Evolutionary conservation across 306 rosid genomes (phyloP), one percentile per base, ranked within the genome.

Genomic region (Rosa multiflora): DNA sequence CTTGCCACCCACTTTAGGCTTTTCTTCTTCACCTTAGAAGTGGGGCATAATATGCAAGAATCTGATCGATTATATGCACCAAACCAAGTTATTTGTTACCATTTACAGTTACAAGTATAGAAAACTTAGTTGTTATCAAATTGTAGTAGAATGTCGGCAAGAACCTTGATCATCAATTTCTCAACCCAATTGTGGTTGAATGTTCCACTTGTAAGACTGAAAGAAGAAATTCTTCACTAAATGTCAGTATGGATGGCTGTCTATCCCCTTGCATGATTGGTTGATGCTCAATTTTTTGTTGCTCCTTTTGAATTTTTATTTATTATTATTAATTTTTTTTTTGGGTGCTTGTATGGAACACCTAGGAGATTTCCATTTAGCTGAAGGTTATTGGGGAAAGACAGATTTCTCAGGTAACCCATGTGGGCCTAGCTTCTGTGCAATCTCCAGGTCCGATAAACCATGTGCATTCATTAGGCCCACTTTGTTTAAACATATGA

Each of bases 71-170:
- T 71, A 18, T 44, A 44, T 78, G 70, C 39, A 76, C 80, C 21
- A 9, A 63, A 77, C 48, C 42, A 46, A 71, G 78, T 61, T 69
- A 76, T 84, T 74, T 82, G 74, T 79, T 74, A 74, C 42, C 70
- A 67, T 73, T 40, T 70, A 77, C 84, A 79, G 47, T 86, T 42
- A 79, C 84, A 80, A 81, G 84, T 85, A 87, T 82, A 76, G 82
- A 59, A 86, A 83, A 77, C 72, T 73, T 69, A 37, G 71, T 74
- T 70, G 40, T 52, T 49, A 52, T 83, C 72, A 70, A 52, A 48
- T 78, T 64, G 48, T 18, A 67, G 26, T 67, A 67, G 29, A 71
- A 74, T 48, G 55, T 44, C 43, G 73, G 43, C n/a, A 82, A 73
- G 82, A 80, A 53, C 44, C 55, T 2, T 71, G 66, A 14, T 73